phyloP scores from a whole-genome alignment of 345 rosid species.

The Lumnitzera littorea region DNA sequence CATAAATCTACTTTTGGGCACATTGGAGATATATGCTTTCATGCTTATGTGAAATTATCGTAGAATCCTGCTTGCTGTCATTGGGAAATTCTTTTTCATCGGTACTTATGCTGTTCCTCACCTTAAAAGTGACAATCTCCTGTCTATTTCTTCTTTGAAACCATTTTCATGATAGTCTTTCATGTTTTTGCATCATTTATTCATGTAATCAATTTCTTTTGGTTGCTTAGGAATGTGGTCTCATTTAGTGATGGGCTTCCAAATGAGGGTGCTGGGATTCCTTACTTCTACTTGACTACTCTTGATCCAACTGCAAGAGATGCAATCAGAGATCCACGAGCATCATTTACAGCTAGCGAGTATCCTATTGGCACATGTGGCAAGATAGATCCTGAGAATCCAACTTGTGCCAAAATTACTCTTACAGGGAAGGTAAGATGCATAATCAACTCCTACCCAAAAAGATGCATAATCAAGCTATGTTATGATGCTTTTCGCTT shows the following conservation, averaged over 20 bases:
- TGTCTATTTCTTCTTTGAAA: too few species aligned
- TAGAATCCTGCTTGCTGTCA: too few species aligned
- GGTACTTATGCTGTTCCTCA: too few species aligned
- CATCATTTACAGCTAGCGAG: conserved; percentile 80
- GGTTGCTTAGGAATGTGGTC: conserved; percentile 66
- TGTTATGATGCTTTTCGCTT: background rate
- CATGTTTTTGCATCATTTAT: background rate
- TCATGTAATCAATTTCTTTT: background rate
- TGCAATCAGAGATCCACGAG: conserved; percentile 62
- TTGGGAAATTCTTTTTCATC: too few species aligned
- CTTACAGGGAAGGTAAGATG: conserved; percentile 73
- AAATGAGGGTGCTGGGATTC: conserved; percentile 55
- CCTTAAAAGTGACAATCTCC: too few species aligned
- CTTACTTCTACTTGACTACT: conserved; percentile 84
- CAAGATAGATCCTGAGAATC: conserved; percentile 78
- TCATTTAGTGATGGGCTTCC: conserved; percentile 86
- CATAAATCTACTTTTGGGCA: too few species aligned
- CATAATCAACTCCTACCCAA: background rate
- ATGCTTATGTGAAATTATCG: too few species aligned
- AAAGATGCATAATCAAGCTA: background rate
- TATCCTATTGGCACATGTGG: conserved; percentile 89
- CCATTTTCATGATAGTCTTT: too few species aligned
- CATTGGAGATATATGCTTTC: too few species aligned
- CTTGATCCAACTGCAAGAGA: conserved; percentile 94
- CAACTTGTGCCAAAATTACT: conserved; percentile 83